phyloP scores from a whole-genome alignment of 805 yeast species.

The Lipomyces sp. region DNA sequence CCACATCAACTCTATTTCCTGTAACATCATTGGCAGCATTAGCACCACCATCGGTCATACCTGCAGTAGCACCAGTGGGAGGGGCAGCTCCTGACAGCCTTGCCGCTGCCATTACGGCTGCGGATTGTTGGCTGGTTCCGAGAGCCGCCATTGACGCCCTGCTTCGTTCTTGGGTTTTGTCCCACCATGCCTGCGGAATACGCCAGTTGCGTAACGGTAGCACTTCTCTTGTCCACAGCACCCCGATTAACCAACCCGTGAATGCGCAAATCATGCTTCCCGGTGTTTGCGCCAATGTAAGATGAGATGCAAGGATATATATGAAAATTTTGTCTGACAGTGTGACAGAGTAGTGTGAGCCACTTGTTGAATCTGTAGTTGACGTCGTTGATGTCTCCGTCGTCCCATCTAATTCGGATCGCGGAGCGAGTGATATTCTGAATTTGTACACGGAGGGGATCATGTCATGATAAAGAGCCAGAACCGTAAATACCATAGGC shows the following conservation, averaged over 20 bases:
- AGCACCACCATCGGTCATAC: not conserved
- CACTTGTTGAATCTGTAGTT: too few species aligned
- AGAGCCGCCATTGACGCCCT: constrained; percentile 11
- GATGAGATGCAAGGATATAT: constrained; percentile 38
- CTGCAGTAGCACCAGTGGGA: not conserved
- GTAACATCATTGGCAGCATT: not conserved
- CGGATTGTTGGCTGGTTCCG: constrained; percentile 14
- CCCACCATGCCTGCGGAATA: constrained; percentile 36
- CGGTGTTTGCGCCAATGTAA: constrained; percentile 37
- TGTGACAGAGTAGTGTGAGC: constrained; percentile 18
- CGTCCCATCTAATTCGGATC: constrained; percentile 11
- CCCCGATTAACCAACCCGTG: constrained; percentile 42
- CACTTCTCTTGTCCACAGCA: constrained; percentile 38
- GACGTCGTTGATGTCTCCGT: not conserved
- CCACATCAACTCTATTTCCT: not conserved
- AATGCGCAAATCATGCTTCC: constrained; percentile 34
- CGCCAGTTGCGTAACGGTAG: constrained; percentile 44
- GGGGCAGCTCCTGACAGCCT: not conserved
- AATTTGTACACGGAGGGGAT: constrained; percentile 44
- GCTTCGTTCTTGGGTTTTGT: not conserved
- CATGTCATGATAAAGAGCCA: constrained; percentile 40
- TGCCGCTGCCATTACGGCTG: constrained; percentile 7
- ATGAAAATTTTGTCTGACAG: constrained; percentile 41
- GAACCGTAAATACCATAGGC: constrained; percentile 38
- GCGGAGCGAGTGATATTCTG: constrained; percentile 32